phyloP scores from a whole-genome alignment of 2,329 filamentous ascomycete genomes.

The Cercospora sesami region DNA sequence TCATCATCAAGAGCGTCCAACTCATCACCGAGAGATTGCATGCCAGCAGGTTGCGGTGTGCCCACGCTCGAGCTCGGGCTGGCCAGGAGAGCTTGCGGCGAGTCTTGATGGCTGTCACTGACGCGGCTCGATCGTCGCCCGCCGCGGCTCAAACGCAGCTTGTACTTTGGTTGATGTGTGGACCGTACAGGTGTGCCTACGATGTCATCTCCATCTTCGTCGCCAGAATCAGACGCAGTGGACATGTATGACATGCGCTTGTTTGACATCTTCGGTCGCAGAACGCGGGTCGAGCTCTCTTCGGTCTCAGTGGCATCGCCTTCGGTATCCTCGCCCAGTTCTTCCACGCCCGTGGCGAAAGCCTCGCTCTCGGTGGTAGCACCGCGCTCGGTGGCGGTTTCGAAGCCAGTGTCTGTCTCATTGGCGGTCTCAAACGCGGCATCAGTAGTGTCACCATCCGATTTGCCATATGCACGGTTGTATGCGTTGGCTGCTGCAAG shows the following conservation, averaged over 20 bases:
- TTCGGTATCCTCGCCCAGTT: slow-evolving; percentile 62
- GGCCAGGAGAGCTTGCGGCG: slow-evolving; percentile 24
- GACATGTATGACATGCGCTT: slow-evolving; percentile 73
- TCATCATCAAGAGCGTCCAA: slow-evolving; percentile 68
- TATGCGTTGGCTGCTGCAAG: slow-evolving; percentile 65
- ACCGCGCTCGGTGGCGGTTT: slow-evolving; percentile 74
- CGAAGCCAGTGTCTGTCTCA: slow-evolving; percentile 67
- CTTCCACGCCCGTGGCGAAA: slow-evolving; percentile 90
- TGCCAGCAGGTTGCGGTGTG: slow-evolving; percentile 50
- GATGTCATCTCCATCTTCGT: slow-evolving; percentile 60
- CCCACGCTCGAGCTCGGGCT: slow-evolving; percentile 37
- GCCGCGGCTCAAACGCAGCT: slow-evolving; percentile 68
- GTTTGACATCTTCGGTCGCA: slow-evolving; percentile 36
- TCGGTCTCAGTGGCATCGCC: slow-evolving; percentile 88
- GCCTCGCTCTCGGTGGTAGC: slow-evolving; percentile 75
- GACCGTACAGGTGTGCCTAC: slow-evolving; percentile 64
- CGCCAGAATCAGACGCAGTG: slow-evolving; percentile 83
- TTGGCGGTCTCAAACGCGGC: slow-evolving; percentile 69
- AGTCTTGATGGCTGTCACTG: slow-evolving; percentile 41
- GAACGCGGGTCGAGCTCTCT: slow-evolving; percentile 40
- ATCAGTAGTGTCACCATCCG: slow-evolving; percentile 58
- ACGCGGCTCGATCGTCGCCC: slow-evolving; percentile 51
- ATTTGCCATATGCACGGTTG: slow-evolving; percentile 55
- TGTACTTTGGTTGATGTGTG: slow-evolving; percentile 67
- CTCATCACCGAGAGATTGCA: slow-evolving; percentile 86